These are phyloP conservation scores for Colletotrichum ledebouriae DNA, from an alignment of 2,329 filamentous ascomycete species.

Conservation along the genomic window DNA sequence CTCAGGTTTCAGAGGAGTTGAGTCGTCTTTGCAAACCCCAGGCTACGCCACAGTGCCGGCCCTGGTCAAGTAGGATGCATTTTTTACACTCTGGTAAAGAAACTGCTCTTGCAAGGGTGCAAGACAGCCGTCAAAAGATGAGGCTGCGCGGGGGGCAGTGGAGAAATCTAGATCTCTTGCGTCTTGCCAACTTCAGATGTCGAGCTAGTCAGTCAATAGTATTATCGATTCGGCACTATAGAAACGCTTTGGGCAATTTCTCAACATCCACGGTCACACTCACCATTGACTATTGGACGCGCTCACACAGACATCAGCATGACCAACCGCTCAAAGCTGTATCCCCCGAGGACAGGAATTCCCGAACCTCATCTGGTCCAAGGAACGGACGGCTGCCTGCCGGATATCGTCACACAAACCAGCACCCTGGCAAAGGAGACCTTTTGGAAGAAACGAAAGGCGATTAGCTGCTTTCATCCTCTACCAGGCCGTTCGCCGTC, in stretches of 20 bases:
- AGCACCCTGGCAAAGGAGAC: neutral
- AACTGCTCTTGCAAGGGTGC: neutral
- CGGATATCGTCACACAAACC: constrained; percentile 15
- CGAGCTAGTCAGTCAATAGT: constrained; percentile 17
- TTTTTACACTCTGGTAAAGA: neutral
- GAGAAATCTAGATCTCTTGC: constrained; percentile 1
- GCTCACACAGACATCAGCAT: neutral
- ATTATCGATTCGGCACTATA: neutral
- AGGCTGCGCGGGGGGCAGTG: constrained; percentile 12
- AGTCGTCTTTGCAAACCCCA: neutral
- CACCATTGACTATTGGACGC: neutral
- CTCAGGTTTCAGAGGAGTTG: neutral
- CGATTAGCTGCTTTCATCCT: neutral
- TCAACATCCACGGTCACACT: constrained; percentile 12
- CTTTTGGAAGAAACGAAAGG: neutral
- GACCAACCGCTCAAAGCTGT: constrained; percentile 6
- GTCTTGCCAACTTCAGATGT: neutral
- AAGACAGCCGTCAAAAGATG: constrained; percentile 5
- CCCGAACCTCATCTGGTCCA: neutral
- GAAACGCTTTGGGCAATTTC: neutral
- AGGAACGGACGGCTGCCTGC: constrained; percentile 3
- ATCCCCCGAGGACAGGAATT: neutral
- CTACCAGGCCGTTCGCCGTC: neutral
- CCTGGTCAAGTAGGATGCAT: constrained; percentile 1
- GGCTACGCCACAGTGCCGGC: neutral